phyloP scores from a whole-genome alignment of 768 basidiomycete genomes.

The Lactarius evosmus region DNA sequence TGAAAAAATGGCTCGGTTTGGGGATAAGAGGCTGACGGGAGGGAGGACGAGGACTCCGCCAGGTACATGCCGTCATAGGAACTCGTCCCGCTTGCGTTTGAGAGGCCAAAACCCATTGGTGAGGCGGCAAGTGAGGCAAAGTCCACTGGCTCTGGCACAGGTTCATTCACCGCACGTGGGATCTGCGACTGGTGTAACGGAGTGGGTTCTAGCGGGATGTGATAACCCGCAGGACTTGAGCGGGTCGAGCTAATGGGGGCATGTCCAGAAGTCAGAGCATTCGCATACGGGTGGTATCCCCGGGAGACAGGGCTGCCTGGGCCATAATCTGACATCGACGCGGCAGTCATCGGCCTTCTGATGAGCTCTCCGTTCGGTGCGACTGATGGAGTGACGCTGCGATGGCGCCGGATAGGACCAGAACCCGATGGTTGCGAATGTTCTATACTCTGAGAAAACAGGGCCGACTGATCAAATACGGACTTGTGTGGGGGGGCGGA shows the following conservation, averaged over 20 bases:
- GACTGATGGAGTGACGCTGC: slow-evolving; percentile 74
- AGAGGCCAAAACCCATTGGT: slow-evolving; percentile 21
- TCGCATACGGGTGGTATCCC: slow-evolving; percentile 38
- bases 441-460: slow-evolving; percentile 48
- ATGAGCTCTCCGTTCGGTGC: slow-evolving; percentile 46
- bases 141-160: slow-evolving; percentile 4
- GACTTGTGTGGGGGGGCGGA: slow-evolving; percentile 71
- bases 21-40: slow-evolving; percentile 10
- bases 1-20: slow-evolving; percentile 15
- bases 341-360: slow-evolving; percentile 47
- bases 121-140: slow-evolving; percentile 15
- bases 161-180: slow-evolving; percentile 28
- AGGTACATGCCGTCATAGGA: slow-evolving; percentile 32
- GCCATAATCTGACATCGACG: slow-evolving; percentile 21
- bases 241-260: slow-evolving; percentile 34
- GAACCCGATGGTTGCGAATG: slow-evolving; percentile 34
- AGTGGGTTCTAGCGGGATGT: slow-evolving; percentile 43
- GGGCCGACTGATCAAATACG: slow-evolving; percentile 54
- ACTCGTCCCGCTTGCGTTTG: slow-evolving; percentile 16
- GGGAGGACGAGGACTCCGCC: slow-evolving; percentile 34
- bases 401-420: slow-evolving; percentile 66
- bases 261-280: slow-evolving; percentile 24
- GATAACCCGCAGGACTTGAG: slow-evolving; percentile 46
- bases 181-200: slow-evolving; percentile 25
- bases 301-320: slow-evolving; percentile 29